These are phyloP conservation scores for Fibroporia radiculosa DNA, from an alignment of 768 basidiomycete genomes.

Conservation along the genomic window DNA sequence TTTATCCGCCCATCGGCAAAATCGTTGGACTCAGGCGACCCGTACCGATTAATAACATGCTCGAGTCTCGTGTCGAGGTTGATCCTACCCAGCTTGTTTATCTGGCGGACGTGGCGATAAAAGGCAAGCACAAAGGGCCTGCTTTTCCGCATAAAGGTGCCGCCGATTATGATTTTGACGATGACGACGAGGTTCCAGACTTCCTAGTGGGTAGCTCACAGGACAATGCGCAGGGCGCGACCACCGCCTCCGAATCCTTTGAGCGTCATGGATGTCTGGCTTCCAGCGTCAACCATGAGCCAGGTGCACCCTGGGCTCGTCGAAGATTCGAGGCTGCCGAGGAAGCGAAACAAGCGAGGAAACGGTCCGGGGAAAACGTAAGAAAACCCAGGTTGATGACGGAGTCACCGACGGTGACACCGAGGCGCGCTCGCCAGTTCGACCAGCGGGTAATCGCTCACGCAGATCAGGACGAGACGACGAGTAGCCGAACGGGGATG, in stretches of 20 bases:
- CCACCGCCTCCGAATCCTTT: slow-evolving; percentile 22
- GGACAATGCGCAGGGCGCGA: not conserved
- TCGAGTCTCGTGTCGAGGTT: slow-evolving; percentile 38
- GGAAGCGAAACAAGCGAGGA: slow-evolving; percentile 23
- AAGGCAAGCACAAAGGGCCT: slow-evolving; percentile 20
- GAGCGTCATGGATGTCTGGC: slow-evolving; percentile 30
- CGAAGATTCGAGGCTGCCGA: slow-evolving; percentile 24
- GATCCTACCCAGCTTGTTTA: slow-evolving; percentile 26
- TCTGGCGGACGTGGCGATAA: slow-evolving; percentile 24
- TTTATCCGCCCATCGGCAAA: slow-evolving; percentile 22
- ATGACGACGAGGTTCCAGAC: not conserved
- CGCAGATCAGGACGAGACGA: not conserved
- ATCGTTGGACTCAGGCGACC: slow-evolving; percentile 31
- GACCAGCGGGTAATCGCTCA: not conserved
- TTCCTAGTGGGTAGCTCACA: not conserved
- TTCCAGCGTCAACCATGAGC: slow-evolving; percentile 34
- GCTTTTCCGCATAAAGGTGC: not conserved
- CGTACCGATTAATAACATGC: slow-evolving; percentile 30
- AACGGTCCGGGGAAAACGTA: slow-evolving; percentile 7
- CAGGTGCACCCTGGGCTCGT: slow-evolving; percentile 34
- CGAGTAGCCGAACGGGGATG: not conserved
- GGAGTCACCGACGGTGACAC: not conserved
- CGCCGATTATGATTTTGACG: not conserved
- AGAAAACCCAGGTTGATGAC: slow-evolving; percentile 5
- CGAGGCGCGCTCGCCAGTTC: not conserved